A percentile compares a stretch with the other conserved stretches of the same genome.
Evolutionary conservation across 1,284 basidiomycete genomes (phyloP).

Genomic region (Pyrrhoderma noxium): DNA sequence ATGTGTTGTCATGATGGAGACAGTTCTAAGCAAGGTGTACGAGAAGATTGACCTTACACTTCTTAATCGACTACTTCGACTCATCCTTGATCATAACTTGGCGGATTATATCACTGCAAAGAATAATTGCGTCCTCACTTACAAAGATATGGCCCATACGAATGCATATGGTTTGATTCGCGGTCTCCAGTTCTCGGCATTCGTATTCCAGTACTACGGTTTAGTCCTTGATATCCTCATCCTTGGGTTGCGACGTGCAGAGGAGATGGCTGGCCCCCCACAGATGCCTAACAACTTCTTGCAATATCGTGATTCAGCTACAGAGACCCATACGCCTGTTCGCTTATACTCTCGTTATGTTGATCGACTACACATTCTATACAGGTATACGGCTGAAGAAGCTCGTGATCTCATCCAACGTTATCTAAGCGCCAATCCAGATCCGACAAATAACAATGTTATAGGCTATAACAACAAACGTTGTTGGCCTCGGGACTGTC

Average conservation of each 20-base stretch:
- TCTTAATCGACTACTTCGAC: conserved; percentile 85
- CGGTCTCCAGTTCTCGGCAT: conserved; percentile 92
- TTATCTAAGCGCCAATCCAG: conserved; percentile 93
- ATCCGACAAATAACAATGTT: conserved; percentile 98
- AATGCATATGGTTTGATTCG: conserved; percentile 91
- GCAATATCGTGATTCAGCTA: conserved; percentile 88
- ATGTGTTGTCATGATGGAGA: conserved; percentile 97
- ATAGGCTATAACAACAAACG: conserved; percentile 99
- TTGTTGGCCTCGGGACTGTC: conserved; percentile 98
- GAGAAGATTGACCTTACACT: conserved; percentile 96
- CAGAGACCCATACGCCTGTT: conserved; percentile 91
- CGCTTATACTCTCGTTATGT: conserved; percentile 93
- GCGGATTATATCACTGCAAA: conserved; percentile 98
- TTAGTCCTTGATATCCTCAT: conserved; percentile 88
- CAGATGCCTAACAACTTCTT: conserved; percentile 95
- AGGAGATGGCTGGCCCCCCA: conserved; percentile 95
- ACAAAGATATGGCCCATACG: conserved; percentile 92
- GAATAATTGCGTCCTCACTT: conserved; percentile 86
- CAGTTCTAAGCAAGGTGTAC: conserved; percentile 90
- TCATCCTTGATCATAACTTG: conserved; percentile 95
- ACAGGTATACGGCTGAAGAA: conserved; percentile 98
- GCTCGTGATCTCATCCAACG: conserved; percentile 96
- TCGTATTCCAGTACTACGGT: conserved; percentile 97
- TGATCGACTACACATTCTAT: conserved; percentile 89
- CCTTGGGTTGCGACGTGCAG: conserved; percentile 88